Evolutionary conservation across 106 monocot species (phyloP), one percentile per base, ranked within the genome.

Genomic region (Ottelia alismoides): DNA sequence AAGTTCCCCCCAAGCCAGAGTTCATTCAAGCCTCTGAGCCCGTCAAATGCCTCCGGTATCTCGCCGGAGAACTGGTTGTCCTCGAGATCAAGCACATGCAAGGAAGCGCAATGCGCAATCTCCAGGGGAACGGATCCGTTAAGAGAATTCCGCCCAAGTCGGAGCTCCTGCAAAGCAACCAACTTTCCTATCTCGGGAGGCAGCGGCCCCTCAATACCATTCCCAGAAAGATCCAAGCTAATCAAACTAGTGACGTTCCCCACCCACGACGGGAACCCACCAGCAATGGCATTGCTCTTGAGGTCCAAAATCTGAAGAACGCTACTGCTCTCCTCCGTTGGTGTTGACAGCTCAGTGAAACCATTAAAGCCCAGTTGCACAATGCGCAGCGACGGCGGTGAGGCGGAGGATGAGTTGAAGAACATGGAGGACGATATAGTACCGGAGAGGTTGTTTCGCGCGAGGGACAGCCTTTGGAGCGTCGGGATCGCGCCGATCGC

Each of bases 81-180:
- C 28, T 65, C 71, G 14, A 96, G 78, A 76, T 88, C 96, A 72
- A 96, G 78, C 52, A 77, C 74, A 50, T 77, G 88, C 40, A 96
- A 75, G 14, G 84, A 82, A 20, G 61, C 68, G 31, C 88, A 96
- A 11, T 50, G 28, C 25, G 71, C 81, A 23, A 96, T 76, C 70
- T 89, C 96, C 45, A 17, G 22, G 0, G 96, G 88, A 16, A 96
- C 55, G 6, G 35, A 12, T 4, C 85, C 88, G 7, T 51, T 56
- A 24, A 96, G 48, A 12, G 44, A 28, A 43, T 96, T 96, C 30
- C 53, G 48, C 11, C 73, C 81, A 0, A 89, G 20, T 17, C 88
- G 66, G 28, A 96, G 76, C 60, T 96, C 88, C 49, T 74, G 76
- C 49, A 96, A 22, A n/a, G 64, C 56, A 17, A 28, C 1, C 24